Base-by-base conservation (phyloP, 768 basidiomycete genomes). In the Boletus coccyginus region DNA sequence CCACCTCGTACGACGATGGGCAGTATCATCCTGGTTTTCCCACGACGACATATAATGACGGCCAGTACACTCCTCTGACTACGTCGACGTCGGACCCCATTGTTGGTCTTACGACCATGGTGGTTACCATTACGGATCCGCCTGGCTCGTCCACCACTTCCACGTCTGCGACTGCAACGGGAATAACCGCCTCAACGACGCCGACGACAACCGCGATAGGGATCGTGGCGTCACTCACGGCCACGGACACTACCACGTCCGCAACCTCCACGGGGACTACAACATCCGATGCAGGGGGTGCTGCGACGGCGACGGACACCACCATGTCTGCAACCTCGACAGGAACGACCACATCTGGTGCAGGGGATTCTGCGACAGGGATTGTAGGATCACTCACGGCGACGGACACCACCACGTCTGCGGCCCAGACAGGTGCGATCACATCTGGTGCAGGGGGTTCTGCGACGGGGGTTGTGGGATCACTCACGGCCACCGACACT, bases 41-140 rank as follows among this genome's bases (percentile, higher is more conserved):
- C 2, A 61, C 63, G 8, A 56, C 66, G 35, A 57, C 66, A 29
- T 67, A 53, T 36, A 55, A 66, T 36, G 53, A 66, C 45, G 65
- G 61, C 14, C 42, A 29, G 45, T 43, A 62, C 19, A 40, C 46
- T 38, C 56, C 52, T 32, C 50, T 44, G 32, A 38, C 33, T 9
- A n/a, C 39, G 19, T 36, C 52, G 52, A 43, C 52, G 19, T 38
- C 50, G 11, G 19, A n/a, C 21, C 7, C 48, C 40, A 2, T 0
- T 38, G 17, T 33, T 10, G 1, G 5, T 36, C 1, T 38, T 21
- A 40, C 48, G 36, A 62, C 59, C 41, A 6, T 35, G 5, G 16
- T 27, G 7, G 0, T 44, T 21, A 38, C 56, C 4, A 3, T 36
- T 5, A 43, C 57, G 58, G 41, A 24, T 11, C 38, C 46, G 13